Evolutionary conservation across 371 early-diverging fungal genomes (phyloP), one percentile per base, ranked within the genome.

Genomic region (Mucor indicus): DNA sequence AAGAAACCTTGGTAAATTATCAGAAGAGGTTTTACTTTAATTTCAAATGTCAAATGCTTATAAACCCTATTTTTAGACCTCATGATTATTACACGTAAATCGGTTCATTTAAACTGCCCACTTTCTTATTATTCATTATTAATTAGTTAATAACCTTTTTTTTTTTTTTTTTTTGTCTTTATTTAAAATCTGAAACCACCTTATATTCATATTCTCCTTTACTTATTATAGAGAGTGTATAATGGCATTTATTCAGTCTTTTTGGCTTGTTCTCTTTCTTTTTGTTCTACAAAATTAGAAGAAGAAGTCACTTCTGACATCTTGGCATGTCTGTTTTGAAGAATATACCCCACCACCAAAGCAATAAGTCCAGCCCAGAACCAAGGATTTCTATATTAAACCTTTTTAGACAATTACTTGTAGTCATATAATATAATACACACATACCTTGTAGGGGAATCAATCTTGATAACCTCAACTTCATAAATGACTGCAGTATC

Each of bases 401-500:
- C 4, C 4, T 7, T 13, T 4, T 13, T 11, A 33, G n/a, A 11
- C 35, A 9, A 9, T 13, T 4, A 13, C n/a, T 33, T 4, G 5
- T 11, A 4, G 10, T 15, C 5, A 11, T 33, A 4, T 13, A 33
- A 11, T 13, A 4, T 33, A 15, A 33, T 33, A 4, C 4, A 4
- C 6, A 33, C 64, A 53, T 64, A 73, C 74, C 38, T 53, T 40
- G 57, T 64, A 10, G 70, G 66, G 2, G 62, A 46, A 11, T 57
- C 36, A 15, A 62, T 51, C 11, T 62, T 11, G 9, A 69, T 12
- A 19, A 67, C 31, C 27, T 73, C 74, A 25, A 73, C 60, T 22
- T 73, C 74, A 32, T 60, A 64, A 8, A 73, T 46, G 20, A 73
- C 32, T 11, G 67, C 58, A 12, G 70, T 57, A 38, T 67, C 61